A percentile compares a stretch with the other conserved stretches of the same genome.
phyloP scores from a whole-genome alignment of 1,139 yeast genomes.

The Suhomyces terraborum region DNA sequence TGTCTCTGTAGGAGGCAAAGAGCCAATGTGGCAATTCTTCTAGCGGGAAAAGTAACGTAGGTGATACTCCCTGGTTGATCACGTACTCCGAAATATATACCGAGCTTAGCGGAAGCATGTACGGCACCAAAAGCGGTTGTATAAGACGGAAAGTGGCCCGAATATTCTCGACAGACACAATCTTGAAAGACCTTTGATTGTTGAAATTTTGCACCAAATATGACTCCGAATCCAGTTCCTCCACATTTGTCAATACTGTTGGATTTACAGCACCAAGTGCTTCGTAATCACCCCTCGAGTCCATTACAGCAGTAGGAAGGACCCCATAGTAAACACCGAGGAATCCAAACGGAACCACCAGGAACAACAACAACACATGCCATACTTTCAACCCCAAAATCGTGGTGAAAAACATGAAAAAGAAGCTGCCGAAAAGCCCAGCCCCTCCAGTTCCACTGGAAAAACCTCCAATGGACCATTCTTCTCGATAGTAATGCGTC shows the following conservation, averaged over 20 bases:
- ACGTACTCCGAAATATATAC: slow-evolving; percentile 87
- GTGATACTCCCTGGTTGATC: slow-evolving; percentile 89
- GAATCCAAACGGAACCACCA: slow-evolving; percentile 42
- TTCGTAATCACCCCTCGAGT: neutral
- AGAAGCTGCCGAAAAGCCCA: slow-evolving; percentile 75
- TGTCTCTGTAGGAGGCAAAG: slow-evolving; percentile 72
- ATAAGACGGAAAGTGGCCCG: slow-evolving; percentile 32
- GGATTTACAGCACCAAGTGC: neutral
- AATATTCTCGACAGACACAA: slow-evolving; percentile 26
- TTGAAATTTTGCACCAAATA: neutral
- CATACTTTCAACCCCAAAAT: slow-evolving; percentile 35
- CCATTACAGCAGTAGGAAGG: slow-evolving; percentile 24
- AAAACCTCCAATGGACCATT: slow-evolving; percentile 73
- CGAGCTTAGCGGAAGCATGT: slow-evolving; percentile 77
- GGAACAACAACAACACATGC: slow-evolving; percentile 34
- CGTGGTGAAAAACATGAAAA: slow-evolving; percentile 45
- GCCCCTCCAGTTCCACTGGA: slow-evolving; percentile 97
- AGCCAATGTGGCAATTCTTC: slow-evolving; percentile 60
- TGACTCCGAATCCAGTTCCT: neutral
- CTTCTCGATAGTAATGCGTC: slow-evolving; percentile 65
- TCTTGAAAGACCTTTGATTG: too few relatives aligned
- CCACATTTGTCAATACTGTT: neutral
- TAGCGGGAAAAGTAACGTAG: slow-evolving; percentile 78
- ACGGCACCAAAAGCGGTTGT: slow-evolving; percentile 44
- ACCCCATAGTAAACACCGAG: slow-evolving; percentile 30